Base-by-base conservation (phyloP, 2,329 filamentous ascomycete species). In the Colletotrichum abscissum region DNA sequence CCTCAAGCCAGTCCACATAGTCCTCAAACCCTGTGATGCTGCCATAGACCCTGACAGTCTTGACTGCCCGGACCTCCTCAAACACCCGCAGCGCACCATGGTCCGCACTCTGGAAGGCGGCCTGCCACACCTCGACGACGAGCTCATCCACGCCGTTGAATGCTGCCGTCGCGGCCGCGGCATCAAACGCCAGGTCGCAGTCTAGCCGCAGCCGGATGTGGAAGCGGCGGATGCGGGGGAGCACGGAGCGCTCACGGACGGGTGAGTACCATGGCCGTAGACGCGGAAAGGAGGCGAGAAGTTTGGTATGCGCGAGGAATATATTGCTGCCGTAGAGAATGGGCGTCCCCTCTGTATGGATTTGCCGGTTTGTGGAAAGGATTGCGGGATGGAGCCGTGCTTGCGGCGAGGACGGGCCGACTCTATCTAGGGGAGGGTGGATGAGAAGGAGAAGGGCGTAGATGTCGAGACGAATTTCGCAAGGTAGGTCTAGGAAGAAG, bases 391-490 rank as follows among this genome's bases (percentile, higher is more conserved):
- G 76, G 58, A 85, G 73, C 55, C 58, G 52, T 55, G 46, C 24
- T 22, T 24, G 72, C 57, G 74, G 56, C 24, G 46, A 49, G 80
- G 52, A 26, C 38, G 26, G 60, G 24, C n/a, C 67, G 60, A 57
- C 60, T 62, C 63, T 70, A 35, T 68, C 62, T 52, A 49, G 69
- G 9, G 71, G 75, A 38, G 80, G 82, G 5, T 84, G 78, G 74
- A 78, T 72, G 69, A 87, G 5, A 19, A 42, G 84, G 63, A 87
- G 85, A 74, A 83, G 77, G 26, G 77, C 71, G 80, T 87, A 87
- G 74, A 87, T 85, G 67, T 87, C 81, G 69, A 86, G 82, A 52
- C 86, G 85, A 76, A 88, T 80, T 76, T 88, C 86, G 60, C 83
- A 76, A 42, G 85, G 85, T 28, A 88, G 81, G 65, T 80, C 79